Evolutionary conservation across 805 yeast species (phyloP).

Genomic region (Monosporozyma solicola): DNA sequence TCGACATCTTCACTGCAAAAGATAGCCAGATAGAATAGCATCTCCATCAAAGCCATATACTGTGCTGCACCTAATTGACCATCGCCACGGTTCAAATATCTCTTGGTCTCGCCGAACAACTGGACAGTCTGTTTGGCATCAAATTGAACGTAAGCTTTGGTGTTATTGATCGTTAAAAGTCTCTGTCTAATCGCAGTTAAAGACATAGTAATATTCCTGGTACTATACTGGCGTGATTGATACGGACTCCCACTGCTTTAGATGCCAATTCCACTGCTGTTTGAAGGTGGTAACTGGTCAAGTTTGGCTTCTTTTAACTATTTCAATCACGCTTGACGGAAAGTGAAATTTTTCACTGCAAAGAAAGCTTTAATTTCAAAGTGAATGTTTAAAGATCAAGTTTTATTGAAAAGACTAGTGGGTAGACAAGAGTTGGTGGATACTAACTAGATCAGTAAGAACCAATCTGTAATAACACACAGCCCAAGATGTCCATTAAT

Average conservation of each 20-base stretch:
- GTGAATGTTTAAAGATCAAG: background rate
- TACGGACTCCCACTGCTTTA: background rate
- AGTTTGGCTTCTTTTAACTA: background rate
- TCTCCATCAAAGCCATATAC: conserved; percentile 54
- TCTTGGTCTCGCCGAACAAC: conserved; percentile 33
- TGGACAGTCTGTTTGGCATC: conserved; percentile 35
- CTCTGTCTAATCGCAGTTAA: conserved; percentile 30
- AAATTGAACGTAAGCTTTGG: conserved; percentile 43
- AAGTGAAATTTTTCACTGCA: background rate
- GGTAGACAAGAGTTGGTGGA: background rate
- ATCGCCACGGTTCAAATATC: conserved; percentile 18
- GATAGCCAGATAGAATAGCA: conserved; percentile 60
- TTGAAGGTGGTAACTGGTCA: background rate
- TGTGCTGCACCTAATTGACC: conserved; percentile 29
- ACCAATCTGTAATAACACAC: background rate
- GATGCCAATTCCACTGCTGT: background rate
- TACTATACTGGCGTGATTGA: background rate
- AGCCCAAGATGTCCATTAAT: conserved; percentile 68
- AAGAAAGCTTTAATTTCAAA: background rate
- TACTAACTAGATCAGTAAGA: background rate
- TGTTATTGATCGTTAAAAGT: conserved; percentile 40
- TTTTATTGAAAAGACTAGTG: background rate
- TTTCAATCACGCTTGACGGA: background rate
- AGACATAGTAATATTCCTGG: background rate
- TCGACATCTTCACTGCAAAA: conserved; percentile 56